These are phyloP conservation scores for Monosporascus sp. DNA, from an alignment of 2,329 filamentous ascomycete genomes.

Conservation along the genomic window DNA sequence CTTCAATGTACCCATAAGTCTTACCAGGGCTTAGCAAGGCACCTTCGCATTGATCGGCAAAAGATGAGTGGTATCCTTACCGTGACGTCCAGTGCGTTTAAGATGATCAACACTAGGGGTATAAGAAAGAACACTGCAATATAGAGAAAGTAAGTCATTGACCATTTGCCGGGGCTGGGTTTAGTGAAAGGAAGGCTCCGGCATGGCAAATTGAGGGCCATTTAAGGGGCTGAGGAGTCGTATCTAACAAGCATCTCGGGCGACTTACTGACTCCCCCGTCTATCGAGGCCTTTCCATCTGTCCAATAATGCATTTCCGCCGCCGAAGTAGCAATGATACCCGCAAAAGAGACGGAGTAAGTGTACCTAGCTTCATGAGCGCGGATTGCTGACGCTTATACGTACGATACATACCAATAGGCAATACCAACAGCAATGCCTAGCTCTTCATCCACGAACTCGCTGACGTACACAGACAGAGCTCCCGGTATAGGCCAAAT, in stretches of 20 bases:
- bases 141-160: conserved; percentile 2
- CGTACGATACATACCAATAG: conserved; percentile 22
- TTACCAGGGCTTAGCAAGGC: conserved; percentile 2
- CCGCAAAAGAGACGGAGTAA: conserved; percentile 22
- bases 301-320: conserved; percentile 21
- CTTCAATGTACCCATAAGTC: conserved; percentile 25
- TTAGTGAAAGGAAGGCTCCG: background rate
- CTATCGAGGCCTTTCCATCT: background rate
- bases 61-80: conserved; percentile 4
- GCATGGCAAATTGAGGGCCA: background rate
- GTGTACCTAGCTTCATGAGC: conserved; percentile 19
- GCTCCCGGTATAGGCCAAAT: conserved; percentile 28
- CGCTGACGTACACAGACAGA: conserved; percentile 24
- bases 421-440: conserved; percentile 25
- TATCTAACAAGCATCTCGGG: background rate
- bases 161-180: conserved; percentile 1
- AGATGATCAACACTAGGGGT: conserved; percentile 13
- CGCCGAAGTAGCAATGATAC: conserved; percentile 18
- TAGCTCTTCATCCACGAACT: conserved; percentile 27
- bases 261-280: background rate
- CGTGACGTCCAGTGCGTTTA: conserved; percentile 19
- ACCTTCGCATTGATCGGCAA: background rate
- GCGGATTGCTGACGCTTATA: background rate
- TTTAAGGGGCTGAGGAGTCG: background rate
- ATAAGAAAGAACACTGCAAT: conserved; percentile 17